Evolutionary conservation across 2,329 filamentous ascomycete genomes (phyloP), one percentile per base, ranked within the genome.

Genomic region (Sordariomycetes sp.): DNA sequence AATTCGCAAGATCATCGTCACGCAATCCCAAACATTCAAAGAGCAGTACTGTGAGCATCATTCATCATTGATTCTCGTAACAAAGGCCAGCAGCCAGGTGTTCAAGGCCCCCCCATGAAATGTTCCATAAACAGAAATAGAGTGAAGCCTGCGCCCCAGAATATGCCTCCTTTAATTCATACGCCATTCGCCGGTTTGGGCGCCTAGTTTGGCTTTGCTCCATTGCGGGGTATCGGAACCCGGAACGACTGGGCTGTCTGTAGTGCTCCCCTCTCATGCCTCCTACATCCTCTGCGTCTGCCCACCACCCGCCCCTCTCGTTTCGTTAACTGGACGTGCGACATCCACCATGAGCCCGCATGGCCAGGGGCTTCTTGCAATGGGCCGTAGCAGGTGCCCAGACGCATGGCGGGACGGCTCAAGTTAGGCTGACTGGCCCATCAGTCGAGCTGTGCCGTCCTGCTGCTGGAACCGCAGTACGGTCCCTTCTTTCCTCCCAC

Each of bases 101-200:
- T 45, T 7, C 15, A 17, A 45, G 15, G 15, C 13, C 13, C 36
- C 36, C 17, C 10, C 6, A 45, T 17, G 22, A 22, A 50, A 45
- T 39, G 13, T 55, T 22, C 35, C 10, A 50, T 48, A 54, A 54
- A 45, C 5, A 7, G 17, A 45, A 50, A 32, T 24, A 51, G 48
- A 51, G 20, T 22, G 54, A 56, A 56, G 54, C 54, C 54, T 56
- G 54, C 54, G 54, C 54, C 54, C 54, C 13, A 56, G 54, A 45
- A 56, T 56, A 56, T 56, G 54, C 54, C 54, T 51, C 54, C 68
- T 69, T 65, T 64, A 68, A 64, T 64, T 63, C 58, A 64, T 70
- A 66, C 69, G 68, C 69, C 69, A 66, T 71, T 69, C 69, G 69
- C 69, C 69, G 64, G 62, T 69, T 64, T 65, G 66, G 63, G 64